phyloP scores from a whole-genome alignment of 805 yeast genomes.

The Wickerhamomyces strasburgensis region DNA sequence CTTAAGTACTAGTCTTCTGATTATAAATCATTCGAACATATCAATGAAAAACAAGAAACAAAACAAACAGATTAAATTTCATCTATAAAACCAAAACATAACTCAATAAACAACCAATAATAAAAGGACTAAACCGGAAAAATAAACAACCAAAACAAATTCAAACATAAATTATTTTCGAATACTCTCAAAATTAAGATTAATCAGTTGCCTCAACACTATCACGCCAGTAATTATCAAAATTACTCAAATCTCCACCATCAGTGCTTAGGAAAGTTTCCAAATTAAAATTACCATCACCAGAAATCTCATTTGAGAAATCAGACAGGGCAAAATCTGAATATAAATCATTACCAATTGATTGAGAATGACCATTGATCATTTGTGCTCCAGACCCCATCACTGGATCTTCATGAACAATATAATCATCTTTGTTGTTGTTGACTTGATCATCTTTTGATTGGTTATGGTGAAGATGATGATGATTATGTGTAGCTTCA shows the following conservation, averaged over 20 bases:
- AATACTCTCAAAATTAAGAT: conserved; percentile 1
- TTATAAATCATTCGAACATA: too few species aligned
- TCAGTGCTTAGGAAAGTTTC: conserved; percentile 40
- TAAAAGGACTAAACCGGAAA: conserved; percentile 1
- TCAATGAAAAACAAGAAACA: too few species aligned
- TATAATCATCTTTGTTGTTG: not conserved
- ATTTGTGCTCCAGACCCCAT: conserved; percentile 15
- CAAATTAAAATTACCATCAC: conserved; percentile 37
- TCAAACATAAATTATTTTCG: not conserved
- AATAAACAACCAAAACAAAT: conserved; percentile 1
- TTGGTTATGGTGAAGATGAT: not conserved
- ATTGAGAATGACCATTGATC: conserved; percentile 14
- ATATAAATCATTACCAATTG: conserved; percentile 28
- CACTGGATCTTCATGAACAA: not conserved
- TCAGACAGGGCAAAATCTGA: conserved; percentile 30
- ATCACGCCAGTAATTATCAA: conserved; percentile 39
- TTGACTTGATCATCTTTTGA: not conserved
- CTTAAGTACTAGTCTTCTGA: too few species aligned
- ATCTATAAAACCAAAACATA: too few species aligned
- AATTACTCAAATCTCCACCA: conserved; percentile 28
- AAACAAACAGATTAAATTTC: too few species aligned
- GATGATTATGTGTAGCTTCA: conserved; percentile 2
- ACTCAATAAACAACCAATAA: too few species aligned
- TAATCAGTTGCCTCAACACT: conserved; percentile 36
- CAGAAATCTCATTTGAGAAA: conserved; percentile 29